Evolutionary conservation across 768 basidiomycete genomes (phyloP), one percentile per base, ranked within the genome.

Genomic region (Tylopilus felleus): DNA sequence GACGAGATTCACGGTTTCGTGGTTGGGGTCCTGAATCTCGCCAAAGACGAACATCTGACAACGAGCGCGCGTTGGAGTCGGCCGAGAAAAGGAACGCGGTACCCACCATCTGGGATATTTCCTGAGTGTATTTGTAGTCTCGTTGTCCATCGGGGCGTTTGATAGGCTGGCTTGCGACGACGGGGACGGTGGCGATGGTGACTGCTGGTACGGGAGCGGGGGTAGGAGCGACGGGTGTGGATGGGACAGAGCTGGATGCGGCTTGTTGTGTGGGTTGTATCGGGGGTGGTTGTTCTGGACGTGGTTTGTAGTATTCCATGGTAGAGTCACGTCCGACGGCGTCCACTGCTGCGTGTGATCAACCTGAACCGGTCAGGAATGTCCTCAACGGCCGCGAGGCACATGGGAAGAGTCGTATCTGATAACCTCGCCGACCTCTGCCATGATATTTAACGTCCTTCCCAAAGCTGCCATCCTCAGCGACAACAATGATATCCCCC

Each of bases 31-130:
- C 66, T 93, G 90, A 4, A 96, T 90, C 73, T 95, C 93, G 9
- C 93, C 93, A 70, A 97, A 96, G 41, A 97, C 95, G 65, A 96
- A 97, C 92, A 97, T 93, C 92, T 93, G 57, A 27, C 28, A 12
- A 25, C 12, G 31, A 49, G 36, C 52, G 21, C 1, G 9, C 6
- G 28, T 23, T 21, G 13, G 44, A 2, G 17, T 25, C 8, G 29
- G 43, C 13, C 13, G 52, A 25, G 14, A n/a, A n/a, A 16, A 14
- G 12, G 9, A 1, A 1, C 14, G 23, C 3, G 29, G 13, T 23
- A 59, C 73, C 33, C 42, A 90, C 91, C 94, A 97, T 97, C 71
- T 96, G 93, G 8, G 91, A 89, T 25, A 97, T 97, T 72, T 97
- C 94, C 56, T 88, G 86, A 1, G 82, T 81, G 68, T 96, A 97